Base-by-base conservation (phyloP, 306 rosid species). In the Betula pendula region DNA sequence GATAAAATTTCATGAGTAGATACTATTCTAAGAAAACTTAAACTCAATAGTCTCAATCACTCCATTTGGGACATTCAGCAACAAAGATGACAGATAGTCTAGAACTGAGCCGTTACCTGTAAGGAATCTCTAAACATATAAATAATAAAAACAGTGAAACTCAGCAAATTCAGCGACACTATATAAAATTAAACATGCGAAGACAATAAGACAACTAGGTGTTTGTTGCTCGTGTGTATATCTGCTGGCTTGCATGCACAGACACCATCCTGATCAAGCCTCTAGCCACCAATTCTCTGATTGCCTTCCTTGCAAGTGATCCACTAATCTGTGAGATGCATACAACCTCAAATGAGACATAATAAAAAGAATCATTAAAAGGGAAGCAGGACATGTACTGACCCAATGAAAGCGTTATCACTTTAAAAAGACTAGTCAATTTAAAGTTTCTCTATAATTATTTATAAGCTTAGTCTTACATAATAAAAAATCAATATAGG, bases 181-280 rank as follows among this genome's bases (percentile, higher is more conserved):
- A 59, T 13, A 45, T 35, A 70, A 73, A 71, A 29, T 69, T 74
- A 60, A 62, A 71, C 5, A 85, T 1, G 20, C 49, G 70, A 4
- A 52, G 51, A 11, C 7, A 22, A 53, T 2, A 13, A 25, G 13
- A 53, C 73, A 74, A 62, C 65, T 90, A 90, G 62, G 94, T 88
- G 87, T 90, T 90, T 29, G 94, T 84, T 3, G 94, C 92, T 80
- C 94, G 81, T 7, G 94, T 84, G 89, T 88, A 86, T 47, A 86
- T 90, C 89, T 90, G 89, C 89, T 88, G 94, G 73, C 92, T 88
- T 42, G 92, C 35, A 47, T 90, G 92, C 5, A 85, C 60, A 51
- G 90, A 86, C 25, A 90, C 89, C 90, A 90, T 62, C 85, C 90
- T 79, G 82, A 90, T 90, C 55, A 72, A 73, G 27, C 94, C 94